Percentiles rank a stretch among this genome's conserved stretches.
phyloP scores from a whole-genome alignment of 2,329 filamentous ascomycete genomes.

The Rhynchosporium agropyri region DNA sequence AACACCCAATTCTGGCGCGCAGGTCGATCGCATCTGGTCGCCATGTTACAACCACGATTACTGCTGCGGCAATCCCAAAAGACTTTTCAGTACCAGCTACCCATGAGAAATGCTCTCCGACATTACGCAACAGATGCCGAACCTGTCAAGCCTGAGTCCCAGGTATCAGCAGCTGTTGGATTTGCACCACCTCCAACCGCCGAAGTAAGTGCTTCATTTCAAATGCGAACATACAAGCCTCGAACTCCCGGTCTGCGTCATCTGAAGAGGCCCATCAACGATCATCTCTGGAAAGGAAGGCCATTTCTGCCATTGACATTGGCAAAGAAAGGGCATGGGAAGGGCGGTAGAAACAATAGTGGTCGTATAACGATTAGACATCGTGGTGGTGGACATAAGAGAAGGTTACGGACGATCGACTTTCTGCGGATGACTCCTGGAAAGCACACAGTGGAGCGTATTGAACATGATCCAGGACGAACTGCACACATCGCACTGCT shows the following conservation, averaged over 20 bases:
- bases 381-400: conserved; percentile 87
- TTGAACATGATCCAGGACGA: conserved; percentile 94
- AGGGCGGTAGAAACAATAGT: conserved; percentile 88
- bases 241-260: conserved; percentile 91
- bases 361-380: conserved; percentile 88
- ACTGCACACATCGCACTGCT: conserved; percentile 91
- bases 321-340: conserved; percentile 87
- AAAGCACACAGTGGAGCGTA: conserved; percentile 85
- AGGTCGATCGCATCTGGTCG: conserved; percentile 31
- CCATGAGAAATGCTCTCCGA: conserved; percentile 50
- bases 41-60: conserved; percentile 69
- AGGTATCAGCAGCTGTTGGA: conserved; percentile 43
- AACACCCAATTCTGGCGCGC: conserved; percentile 17
- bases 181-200: conserved; percentile 51
- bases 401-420: conserved; percentile 89
- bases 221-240: conserved; percentile 85
- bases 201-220: conserved; percentile 44
- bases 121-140: conserved; percentile 54
- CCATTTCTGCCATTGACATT: conserved; percentile 83
- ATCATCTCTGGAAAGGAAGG: conserved; percentile 94
- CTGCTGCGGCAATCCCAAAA: conserved; percentile 49
- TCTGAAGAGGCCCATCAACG: conserved; percentile 88
- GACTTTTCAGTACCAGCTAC: conserved; percentile 52
- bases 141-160: conserved; percentile 42
- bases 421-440: conserved; percentile 79